Evolutionary conservation across 352 stramenopile species (phyloP), one percentile per base, ranked within the genome.

Genomic region (Globisporangium parvum): DNA sequence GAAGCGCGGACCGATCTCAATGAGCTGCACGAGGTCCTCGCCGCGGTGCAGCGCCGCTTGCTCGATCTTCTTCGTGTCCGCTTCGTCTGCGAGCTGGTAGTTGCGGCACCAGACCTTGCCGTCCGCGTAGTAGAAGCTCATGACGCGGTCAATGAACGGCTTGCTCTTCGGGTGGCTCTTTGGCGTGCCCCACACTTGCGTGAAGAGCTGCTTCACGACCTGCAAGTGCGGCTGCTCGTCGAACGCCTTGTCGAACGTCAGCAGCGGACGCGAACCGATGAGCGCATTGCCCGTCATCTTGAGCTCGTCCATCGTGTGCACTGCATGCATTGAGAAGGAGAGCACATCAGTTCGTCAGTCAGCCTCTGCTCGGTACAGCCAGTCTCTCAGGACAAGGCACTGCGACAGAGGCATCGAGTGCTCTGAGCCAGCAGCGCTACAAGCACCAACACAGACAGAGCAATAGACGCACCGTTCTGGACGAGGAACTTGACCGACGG

Each of bases 271-370:
- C 49, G 96, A 99, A 10, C 97, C 97, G 37, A 89, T 93, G 58
- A 99, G 91, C 55, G 96, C 98, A 70, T 99, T 99, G 51, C 97
- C 97, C 26, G 96, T 99, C 65, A 99, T 88, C 78, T 98, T 97
- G 42, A 99, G 78, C 77, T 99, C 97, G 69, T 99, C 97, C 96
- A 99, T 99, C 26, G 97, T 99, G 79, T 99, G 97, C 60, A 99
- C 93, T 90, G 28, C 20, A 40, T n/a, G n/a, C 18, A 37, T n/a
- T 42, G 6, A 18, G 21, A 55, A 3, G 39, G n/a, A 45, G 1
- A 48, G 18, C 12, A 10, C 18, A 20, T 45, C 11, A 21, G 5
- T 18, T 1, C 18, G 39, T 21, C 6, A 44, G 18, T 20, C 15
- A 14, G n/a, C n/a, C n/a, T n/a, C 8, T 44, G 39, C 3, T 9